A percentile compares a stretch with the other conserved stretches of the same genome.
These are phyloP conservation scores for Colletotrichum coccodes DNA, from an alignment of 2,329 filamentous ascomycete genomes.

Conservation along the genomic window DNA sequence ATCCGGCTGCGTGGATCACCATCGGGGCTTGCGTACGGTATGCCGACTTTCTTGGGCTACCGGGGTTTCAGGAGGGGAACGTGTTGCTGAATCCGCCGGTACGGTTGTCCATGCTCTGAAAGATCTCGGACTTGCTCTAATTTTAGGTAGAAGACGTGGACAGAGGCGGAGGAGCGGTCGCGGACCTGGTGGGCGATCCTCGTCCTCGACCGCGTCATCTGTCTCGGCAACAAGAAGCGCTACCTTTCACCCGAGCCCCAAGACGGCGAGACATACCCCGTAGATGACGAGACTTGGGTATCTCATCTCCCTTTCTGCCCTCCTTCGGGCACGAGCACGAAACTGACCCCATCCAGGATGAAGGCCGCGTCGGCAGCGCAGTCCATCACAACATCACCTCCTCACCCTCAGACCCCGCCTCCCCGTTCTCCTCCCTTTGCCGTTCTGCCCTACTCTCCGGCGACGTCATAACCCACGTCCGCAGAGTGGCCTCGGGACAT, in stretches of 20 bases:
- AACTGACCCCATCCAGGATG: conserved; percentile 41
- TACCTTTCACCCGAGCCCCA: conserved; percentile 35
- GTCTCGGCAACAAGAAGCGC: conserved; percentile 32
- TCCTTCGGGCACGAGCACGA: too few relatives aligned
- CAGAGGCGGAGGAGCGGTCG: conserved; percentile 56
- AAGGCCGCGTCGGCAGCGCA: conserved; percentile 44
- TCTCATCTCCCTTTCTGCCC: background rate
- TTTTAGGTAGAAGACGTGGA: conserved; percentile 51
- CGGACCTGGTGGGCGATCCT: conserved; percentile 61
- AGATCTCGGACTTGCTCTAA: background rate
- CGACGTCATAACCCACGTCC: conserved; percentile 44
- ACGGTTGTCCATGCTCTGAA: conserved; percentile 25
- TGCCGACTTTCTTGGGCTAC: conserved; percentile 56
- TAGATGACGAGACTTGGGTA: conserved; percentile 53
- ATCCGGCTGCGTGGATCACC: conserved; percentile 60
- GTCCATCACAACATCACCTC: conserved; percentile 46
- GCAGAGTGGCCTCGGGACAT: conserved; percentile 30
- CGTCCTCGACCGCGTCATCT: conserved; percentile 48
- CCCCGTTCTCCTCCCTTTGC: conserved; percentile 62
- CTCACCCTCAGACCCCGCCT: conserved; percentile 52
- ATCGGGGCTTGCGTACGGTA: conserved; percentile 56
- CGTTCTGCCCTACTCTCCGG: conserved; percentile 48
- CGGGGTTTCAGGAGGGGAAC: conserved; percentile 44
- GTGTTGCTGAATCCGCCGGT: conserved; percentile 49
- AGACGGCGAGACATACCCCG: conserved; percentile 43